Conservation (phyloP, 495 filamentous ascomycete species). For the Aspergillus heteromorphus region DNA sequence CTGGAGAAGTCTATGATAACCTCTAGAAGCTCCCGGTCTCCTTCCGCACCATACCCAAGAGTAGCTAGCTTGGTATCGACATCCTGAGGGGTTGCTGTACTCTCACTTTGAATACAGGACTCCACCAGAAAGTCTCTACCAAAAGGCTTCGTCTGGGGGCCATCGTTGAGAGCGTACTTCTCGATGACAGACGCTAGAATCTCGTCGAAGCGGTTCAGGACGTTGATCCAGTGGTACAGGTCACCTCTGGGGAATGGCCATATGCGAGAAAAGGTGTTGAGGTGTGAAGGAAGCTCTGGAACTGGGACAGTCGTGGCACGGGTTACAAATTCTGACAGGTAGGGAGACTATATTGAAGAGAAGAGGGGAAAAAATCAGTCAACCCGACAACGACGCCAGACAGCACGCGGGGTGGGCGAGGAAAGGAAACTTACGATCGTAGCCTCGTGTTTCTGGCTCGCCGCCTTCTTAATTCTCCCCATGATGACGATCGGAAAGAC, state of each 20-base stretch:
- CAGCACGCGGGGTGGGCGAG: conserved; percentile 7
- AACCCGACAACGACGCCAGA: conserved; percentile 11
- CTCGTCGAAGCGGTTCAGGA: conserved; percentile 89
- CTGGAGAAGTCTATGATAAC: conserved; percentile 76
- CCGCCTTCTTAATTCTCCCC: conserved; percentile 96
- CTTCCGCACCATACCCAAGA: conserved; percentile 62
- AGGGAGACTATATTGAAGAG: conserved; percentile 64
- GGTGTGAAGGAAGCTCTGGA: conserved; percentile 67
- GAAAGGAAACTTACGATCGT: conserved; percentile 68
- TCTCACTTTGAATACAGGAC: conserved; percentile 40
- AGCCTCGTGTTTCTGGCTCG: conserved; percentile 86
- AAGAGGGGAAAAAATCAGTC: conserved; percentile 24
- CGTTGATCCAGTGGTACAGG: conserved; percentile 95
- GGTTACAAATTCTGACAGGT: conserved; percentile 70
- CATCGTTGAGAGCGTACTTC: conserved; percentile 73
- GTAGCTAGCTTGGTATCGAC: conserved; percentile 49
- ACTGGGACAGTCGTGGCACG: conserved; percentile 63
- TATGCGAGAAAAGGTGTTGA: conserved; percentile 73
- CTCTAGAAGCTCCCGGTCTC: conserved; percentile 74
- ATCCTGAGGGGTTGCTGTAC: conserved; percentile 36
- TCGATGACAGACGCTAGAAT: conserved; percentile 76
- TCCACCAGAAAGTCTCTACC: conserved; percentile 55
- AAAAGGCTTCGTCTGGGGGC: conserved; percentile 75
- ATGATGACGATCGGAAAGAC: conserved; percentile 47
- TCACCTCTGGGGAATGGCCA: conserved; percentile 98